phyloP scores from a whole-genome alignment of 2,329 filamentous ascomycete species.

The Botrytis byssoidea region DNA sequence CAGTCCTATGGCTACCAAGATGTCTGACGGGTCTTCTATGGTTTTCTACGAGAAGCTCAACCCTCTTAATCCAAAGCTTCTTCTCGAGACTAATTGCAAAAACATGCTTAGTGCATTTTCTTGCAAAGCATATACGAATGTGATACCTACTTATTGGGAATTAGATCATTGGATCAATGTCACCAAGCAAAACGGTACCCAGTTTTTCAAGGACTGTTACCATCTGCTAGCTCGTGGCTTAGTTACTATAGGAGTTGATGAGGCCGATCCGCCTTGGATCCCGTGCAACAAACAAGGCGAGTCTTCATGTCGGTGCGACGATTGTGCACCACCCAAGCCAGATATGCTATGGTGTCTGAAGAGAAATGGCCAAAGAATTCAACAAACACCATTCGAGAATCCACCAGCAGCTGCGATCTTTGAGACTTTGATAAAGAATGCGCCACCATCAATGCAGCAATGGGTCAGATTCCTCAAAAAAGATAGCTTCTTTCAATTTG shows the following conservation, averaged over 20 bases:
- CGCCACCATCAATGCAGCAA: slow-evolving; percentile 45
- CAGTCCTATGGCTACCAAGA: neutral
- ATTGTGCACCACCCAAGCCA: neutral
- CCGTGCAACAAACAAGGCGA: neutral
- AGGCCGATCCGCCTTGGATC: neutral
- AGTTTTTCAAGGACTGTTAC: neutral
- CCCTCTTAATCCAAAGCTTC: neutral
- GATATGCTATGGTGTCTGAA: slow-evolving; percentile 5
- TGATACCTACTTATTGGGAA: neutral
- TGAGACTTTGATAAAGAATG: slow-evolving; percentile 50
- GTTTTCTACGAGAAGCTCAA: neutral
- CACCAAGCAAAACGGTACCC: neutral
- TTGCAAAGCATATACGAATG: neutral
- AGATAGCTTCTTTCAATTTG: slow-evolving; percentile 36
- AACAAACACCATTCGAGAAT: slow-evolving; percentile 50
- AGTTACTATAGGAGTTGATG: neutral
- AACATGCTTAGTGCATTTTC: neutral
- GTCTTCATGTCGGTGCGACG: neutral
- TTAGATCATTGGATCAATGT: neutral
- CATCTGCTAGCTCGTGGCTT: slow-evolving; percentile 6
- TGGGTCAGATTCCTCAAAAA: slow-evolving; percentile 37
- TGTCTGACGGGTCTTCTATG: neutral
- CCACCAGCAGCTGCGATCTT: slow-evolving; percentile 49
- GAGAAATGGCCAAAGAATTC: slow-evolving; percentile 14
- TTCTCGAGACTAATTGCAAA: neutral